Evolutionary conservation across 2,329 filamentous ascomycete genomes (phyloP).

Genomic region (Pseudogymnoascus sp.): DNA sequence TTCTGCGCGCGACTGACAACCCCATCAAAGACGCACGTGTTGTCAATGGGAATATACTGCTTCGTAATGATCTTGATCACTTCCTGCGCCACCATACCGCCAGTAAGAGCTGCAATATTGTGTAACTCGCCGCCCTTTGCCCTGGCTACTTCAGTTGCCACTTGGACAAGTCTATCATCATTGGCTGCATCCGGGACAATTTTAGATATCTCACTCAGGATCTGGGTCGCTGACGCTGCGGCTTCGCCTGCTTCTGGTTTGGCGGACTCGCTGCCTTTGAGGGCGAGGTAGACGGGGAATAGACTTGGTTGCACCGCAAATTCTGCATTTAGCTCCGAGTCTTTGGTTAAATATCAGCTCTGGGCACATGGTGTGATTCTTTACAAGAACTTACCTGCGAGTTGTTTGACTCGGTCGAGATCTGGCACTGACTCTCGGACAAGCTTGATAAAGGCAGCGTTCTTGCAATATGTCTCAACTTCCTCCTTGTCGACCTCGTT

Average conservation of each 20-base stretch:
- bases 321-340: conserved; percentile 13
- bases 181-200: conserved; percentile 41
- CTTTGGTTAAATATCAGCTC: conserved; percentile 10
- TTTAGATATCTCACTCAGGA: conserved; percentile 41
- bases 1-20: neutral
- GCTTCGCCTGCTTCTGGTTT: conserved; percentile 19
- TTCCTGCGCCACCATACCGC: conserved; percentile 94
- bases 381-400: neutral
- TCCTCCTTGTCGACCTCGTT: conserved; percentile 59
- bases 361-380: conserved; percentile 8
- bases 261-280: conserved; percentile 45
- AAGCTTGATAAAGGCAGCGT: conserved; percentile 85
- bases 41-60: conserved; percentile 65
- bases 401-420: neutral
- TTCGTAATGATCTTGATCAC: conserved; percentile 81
- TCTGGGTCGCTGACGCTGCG: conserved; percentile 43
- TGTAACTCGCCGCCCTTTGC: conserved; percentile 81
- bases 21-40: conserved; percentile 64
- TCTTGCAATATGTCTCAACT: conserved; percentile 90
- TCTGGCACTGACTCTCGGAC: conserved; percentile 43
- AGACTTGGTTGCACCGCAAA: conserved; percentile 49
- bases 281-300: conserved; percentile 61
- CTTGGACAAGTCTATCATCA: conserved; percentile 45
- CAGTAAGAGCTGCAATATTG: conserved; percentile 80
- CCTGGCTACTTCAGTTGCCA: conserved; percentile 62